phyloP scores from a whole-genome alignment of 164 flowering plant species.

The Kingdonia uniflora region DNA sequence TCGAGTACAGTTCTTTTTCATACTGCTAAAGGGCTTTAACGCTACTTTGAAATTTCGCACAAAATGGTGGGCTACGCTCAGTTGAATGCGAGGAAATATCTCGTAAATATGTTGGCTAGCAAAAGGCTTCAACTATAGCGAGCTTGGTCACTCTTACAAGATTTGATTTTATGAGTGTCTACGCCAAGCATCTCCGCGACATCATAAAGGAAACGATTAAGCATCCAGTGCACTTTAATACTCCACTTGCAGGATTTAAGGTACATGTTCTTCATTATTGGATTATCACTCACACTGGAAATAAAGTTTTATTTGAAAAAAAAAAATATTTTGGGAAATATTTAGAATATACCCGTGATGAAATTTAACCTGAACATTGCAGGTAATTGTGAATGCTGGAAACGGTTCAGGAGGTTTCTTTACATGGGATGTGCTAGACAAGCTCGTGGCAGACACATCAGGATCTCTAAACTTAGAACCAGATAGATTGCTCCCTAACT shows the following conservation, averaged over 20 bases:
- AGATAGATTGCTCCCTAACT: constrained; percentile 97
- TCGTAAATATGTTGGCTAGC: constrained; percentile 50
- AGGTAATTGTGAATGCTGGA: constrained; percentile 96
- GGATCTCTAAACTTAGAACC: constrained; percentile 82
- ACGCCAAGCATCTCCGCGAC: constrained; percentile 60
- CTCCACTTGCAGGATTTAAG: constrained; percentile 87
- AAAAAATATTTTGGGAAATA: too few species aligned
- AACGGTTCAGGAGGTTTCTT: constrained; percentile 98
- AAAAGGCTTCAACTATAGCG: constrained; percentile 36
- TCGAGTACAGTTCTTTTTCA: too few species aligned
- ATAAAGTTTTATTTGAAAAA: too few species aligned
- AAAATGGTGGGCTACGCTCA: constrained; percentile 67
- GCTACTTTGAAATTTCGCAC: too few species aligned
- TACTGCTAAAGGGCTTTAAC: too few species aligned
- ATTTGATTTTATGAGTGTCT: constrained; percentile 77
- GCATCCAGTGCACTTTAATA: constrained; percentile 68
- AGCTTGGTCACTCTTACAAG: constrained; percentile 18
- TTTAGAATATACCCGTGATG: too few species aligned
- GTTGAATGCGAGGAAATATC: constrained; percentile 75
- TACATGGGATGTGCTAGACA: constrained; percentile 83
- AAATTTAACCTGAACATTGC: constrained; percentile 9
- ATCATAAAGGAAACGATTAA: constrained; percentile 75
- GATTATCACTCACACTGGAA: too few species aligned
- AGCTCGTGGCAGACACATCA: constrained; percentile 86
- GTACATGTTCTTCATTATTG: constrained; percentile 25